Conservation (phyloP, 2,329 filamentous ascomycete genomes). For the Akanthomyces dipterigenus region DNA sequence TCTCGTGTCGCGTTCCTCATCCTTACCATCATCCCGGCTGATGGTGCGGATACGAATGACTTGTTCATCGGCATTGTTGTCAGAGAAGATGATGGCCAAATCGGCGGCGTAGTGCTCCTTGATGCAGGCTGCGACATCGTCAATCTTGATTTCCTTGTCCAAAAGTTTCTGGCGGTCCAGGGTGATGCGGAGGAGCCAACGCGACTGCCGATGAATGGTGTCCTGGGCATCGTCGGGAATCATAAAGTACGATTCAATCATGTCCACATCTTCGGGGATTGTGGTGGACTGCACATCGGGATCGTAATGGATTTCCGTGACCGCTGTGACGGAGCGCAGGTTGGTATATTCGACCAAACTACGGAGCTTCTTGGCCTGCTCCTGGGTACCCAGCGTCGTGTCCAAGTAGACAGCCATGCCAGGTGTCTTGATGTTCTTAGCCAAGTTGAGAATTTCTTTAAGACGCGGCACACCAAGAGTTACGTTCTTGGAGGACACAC, state of each 20-base stretch:
- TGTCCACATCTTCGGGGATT: slow-evolving; percentile 82
- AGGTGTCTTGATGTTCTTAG: slow-evolving; percentile 96
- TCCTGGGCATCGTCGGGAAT: slow-evolving; percentile 71
- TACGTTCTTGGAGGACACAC: slow-evolving; percentile 99
- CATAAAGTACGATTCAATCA: slow-evolving; percentile 95
- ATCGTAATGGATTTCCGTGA: slow-evolving; percentile 96
- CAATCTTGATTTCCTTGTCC: slow-evolving; percentile 86
- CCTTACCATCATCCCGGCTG: slow-evolving; percentile 60
- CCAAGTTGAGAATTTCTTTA: slow-evolving; percentile 98
- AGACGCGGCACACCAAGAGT: slow-evolving; percentile 97
- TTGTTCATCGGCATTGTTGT: slow-evolving; percentile 94
- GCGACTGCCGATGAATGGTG: slow-evolving; percentile 68
- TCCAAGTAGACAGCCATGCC: slow-evolving; percentile 90
- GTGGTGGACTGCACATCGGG: slow-evolving; percentile 80
- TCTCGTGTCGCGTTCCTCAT: slow-evolving; percentile 54
- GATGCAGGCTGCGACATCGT: slow-evolving; percentile 83
- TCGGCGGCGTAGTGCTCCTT: slow-evolving; percentile 82
- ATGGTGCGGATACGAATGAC: slow-evolving; percentile 89
- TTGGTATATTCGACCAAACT: slow-evolving; percentile 92
- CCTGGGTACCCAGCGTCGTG: slow-evolving; percentile 58
- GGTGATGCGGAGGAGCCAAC: slow-evolving; percentile 90
- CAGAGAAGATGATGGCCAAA: slow-evolving; percentile 89
- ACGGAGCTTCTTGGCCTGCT: slow-evolving; percentile 77
- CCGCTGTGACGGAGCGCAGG: slow-evolving; percentile 80
- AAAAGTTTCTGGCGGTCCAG: slow-evolving; percentile 91